Conservation (phyloP, 2,329 filamentous ascomycete genomes). For the Tolypocladium endophyticum region DNA sequence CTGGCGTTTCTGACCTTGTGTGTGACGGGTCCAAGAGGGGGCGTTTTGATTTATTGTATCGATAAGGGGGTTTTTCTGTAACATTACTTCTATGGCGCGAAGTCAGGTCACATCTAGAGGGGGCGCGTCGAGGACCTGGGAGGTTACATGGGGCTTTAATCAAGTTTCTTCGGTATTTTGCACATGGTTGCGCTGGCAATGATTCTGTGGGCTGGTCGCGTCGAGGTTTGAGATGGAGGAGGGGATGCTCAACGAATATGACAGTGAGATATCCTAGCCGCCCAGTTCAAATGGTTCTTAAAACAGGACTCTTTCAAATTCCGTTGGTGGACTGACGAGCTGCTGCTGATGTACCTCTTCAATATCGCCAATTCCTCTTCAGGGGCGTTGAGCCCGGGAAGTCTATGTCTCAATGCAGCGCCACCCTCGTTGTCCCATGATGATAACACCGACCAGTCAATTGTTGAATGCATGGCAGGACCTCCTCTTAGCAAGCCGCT, state of each 20-base stretch:
- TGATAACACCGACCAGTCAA: not conserved
- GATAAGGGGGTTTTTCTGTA: not conserved
- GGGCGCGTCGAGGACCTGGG: not conserved
- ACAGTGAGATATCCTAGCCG: not conserved
- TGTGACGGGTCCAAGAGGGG: not conserved
- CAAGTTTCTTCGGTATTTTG: not conserved
- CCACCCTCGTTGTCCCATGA: not conserved
- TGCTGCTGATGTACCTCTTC: not conserved
- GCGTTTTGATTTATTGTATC: not conserved
- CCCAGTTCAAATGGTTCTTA: too few species aligned
- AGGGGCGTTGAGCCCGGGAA: slow-evolving; percentile 15
- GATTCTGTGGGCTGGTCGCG: not conserved
- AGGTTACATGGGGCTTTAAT: not conserved
- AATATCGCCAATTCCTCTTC: not conserved
- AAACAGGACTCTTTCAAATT: not conserved
- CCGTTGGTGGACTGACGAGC: not conserved
- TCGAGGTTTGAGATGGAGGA: not conserved
- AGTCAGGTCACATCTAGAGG: not conserved
- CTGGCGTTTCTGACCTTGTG: not conserved
- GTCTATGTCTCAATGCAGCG: slow-evolving; percentile 1
- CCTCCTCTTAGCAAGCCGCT: not conserved
- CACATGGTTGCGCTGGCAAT: not conserved
- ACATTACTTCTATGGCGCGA: not conserved
- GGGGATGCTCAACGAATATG: not conserved
- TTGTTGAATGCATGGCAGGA: slow-evolving; percentile 16